A percentile compares a stretch with the other conserved stretches of the same genome.
Evolutionary conservation across 202 grass and related monocot genomes (phyloP).

Genomic region (Tripidium arundinaceum): DNA sequence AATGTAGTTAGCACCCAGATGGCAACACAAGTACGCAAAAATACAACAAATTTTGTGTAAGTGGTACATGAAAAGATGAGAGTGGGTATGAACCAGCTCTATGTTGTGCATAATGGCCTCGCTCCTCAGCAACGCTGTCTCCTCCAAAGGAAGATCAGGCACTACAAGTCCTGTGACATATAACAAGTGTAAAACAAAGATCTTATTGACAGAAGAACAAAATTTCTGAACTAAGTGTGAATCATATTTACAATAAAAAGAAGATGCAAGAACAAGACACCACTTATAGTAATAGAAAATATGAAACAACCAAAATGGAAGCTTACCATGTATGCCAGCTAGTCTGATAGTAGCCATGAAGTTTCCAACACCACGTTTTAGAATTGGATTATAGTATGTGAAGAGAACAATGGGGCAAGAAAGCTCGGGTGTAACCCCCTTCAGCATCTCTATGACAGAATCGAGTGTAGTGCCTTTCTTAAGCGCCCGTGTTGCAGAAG

Average conservation of each 20-base stretch:
- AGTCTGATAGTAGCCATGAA: conserved; percentile 41
- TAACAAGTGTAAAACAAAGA: neutral
- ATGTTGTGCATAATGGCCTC: conserved; percentile 40
- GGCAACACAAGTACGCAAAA: neutral
- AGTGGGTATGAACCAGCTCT: conserved; percentile 42
- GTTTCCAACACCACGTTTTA: conserved; percentile 10
- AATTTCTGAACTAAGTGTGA: conserved; percentile 3
- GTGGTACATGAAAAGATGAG: conserved; percentile 2
- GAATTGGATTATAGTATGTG: conserved; percentile 57
- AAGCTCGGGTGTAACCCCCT: conserved; percentile 40
- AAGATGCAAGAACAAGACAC: neutral
- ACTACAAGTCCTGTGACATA: conserved; percentile 51
- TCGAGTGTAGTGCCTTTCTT: conserved; percentile 27
- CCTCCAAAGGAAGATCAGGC: conserved; percentile 64
- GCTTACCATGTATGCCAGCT: conserved; percentile 46
- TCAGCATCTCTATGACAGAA: conserved; percentile 49
- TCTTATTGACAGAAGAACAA: neutral
- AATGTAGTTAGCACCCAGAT: neutral
- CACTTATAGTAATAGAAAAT: neutral
- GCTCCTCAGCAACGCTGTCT: conserved; percentile 33
- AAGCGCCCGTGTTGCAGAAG: conserved; percentile 46
- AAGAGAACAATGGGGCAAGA: conserved; percentile 63
- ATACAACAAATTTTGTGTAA: neutral
- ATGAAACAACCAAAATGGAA: neutral
- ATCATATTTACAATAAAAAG: neutral